Evolutionary conservation across 768 basidiomycete species (phyloP), one percentile per base, ranked within the genome.

Genomic region (Naematelia aurantialba): DNA sequence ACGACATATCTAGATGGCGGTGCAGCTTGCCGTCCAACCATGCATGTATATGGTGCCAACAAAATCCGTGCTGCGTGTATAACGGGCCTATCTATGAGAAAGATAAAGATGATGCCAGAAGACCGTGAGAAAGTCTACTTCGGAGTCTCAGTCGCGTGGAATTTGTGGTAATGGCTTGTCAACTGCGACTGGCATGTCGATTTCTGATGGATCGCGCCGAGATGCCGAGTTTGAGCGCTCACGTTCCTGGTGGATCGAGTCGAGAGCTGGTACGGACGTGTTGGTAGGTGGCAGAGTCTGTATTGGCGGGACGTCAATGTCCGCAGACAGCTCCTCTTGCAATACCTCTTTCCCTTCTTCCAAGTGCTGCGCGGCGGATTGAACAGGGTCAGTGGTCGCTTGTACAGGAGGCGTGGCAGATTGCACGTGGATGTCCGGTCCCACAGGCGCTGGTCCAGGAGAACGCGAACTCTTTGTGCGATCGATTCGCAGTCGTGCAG

Each of bases 401-500:
- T 29, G 31, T 27, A 45, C 21, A 10, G 45, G 21, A 4, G 61
- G 61, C 22, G 56, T 62, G 5, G 61, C 61, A 5, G 58, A 17
- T 4, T 46, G 52, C 10, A 63, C 30, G 34, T 45, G 34, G 47
- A 63, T 63, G 13, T 61, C 63, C 2, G 63, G 59, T 34, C 47
- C 57, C 8, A 52, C 22, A 14, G 58, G 44, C 17, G 54, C 48
- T 25, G 57, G 58, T 44, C 44, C 25, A 27, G 26, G 42, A 30
- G 25, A 29, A 10, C 42, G 52, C 46, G 46, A 19, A 45, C 19
- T 47, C 25, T 47, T 53, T 49, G 65, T 72, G 2, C 71, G 45
- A 22, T 75, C 72, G 45, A 76, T 72, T 5, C 60, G 54, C 4
- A 76, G 53, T 48, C 69, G 54, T 22, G 55, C 55, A 3, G 76